Evolutionary conservation across 768 basidiomycete genomes (phyloP), one percentile per base, ranked within the genome.

Genomic region (Boletellus ananas): DNA sequence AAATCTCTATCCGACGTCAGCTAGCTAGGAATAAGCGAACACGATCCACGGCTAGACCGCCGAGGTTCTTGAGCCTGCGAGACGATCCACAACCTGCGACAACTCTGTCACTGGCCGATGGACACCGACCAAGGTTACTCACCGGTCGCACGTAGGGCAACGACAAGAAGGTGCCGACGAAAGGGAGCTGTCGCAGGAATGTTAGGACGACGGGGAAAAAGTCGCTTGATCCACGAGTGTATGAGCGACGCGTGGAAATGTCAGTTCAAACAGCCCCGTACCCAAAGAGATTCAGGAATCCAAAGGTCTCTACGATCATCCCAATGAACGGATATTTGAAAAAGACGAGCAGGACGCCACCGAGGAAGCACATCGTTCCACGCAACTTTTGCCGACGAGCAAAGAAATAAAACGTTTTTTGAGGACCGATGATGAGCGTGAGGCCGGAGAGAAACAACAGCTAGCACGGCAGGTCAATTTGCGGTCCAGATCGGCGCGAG

Each of bases 171-270:
- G 84, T 90, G 23, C 96, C 95, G 49, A 99, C 79, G 56, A 96
- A 84, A 5, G 96, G 95, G 40, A 98, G 67, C 72, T 97, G 95
- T 49, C 94, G 80, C 55, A 98, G 72, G 77, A 98, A 97, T n/a
- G 92, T 94, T 43, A 99, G 75, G 48, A 99, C 87, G 52, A 98
- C 96, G 6, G 96, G 96, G 81, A 98, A 98, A 77, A 99, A 99
- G 72, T 97, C 95, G 39, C 95, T 98, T 72, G 40, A 35, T 27
- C 29, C 11, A 9, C 16, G 3, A 38, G n/a, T 3, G n/a, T 27
- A 41, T 54, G 27, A 59, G 50, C 40, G 27, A 45, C 21, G 7
- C n/a, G 40, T 29, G 6, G 31, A 9, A 36, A 17, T 10, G 1
- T 25, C 23, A 1, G 10, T 9, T 35, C 25, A 43, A 16, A 45